Conservation (phyloP, 1,284 basidiomycete genomes). For the Trichosporon inkin region DNA sequence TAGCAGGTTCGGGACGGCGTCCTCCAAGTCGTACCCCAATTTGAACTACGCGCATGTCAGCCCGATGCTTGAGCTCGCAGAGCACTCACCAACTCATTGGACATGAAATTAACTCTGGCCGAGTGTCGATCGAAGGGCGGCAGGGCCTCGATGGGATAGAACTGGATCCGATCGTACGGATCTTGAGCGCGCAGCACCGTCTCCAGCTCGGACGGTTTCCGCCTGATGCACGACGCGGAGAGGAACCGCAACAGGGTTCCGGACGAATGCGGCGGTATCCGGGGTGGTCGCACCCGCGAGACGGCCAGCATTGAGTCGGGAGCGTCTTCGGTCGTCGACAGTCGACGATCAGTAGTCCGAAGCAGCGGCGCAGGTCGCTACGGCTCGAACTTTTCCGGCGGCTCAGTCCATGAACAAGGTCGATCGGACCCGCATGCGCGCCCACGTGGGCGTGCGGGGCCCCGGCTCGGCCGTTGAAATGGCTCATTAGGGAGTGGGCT, state of each 20-base stretch:
- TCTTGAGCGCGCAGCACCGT: conserved; percentile 1
- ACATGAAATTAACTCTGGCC: neutral
- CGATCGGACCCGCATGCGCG: no score
- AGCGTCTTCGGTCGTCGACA: neutral
- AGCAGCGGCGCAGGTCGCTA: neutral
- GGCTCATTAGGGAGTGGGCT: neutral
- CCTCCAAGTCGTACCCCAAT: neutral
- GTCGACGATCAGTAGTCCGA: neutral
- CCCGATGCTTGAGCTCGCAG: no score
- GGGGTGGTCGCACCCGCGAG: neutral
- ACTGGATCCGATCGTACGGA: conserved; percentile 2
- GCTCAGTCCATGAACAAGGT: no score
- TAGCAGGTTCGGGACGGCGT: conserved; percentile 14
- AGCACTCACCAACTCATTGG: neutral
- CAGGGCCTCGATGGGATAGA: neutral
- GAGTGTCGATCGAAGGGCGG: neutral
- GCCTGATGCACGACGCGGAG: neutral
- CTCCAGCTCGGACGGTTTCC: neutral
- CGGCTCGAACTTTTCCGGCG: conserved; percentile 2
- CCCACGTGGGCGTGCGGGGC: neutral
- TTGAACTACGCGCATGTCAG: neutral
- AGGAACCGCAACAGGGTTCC: neutral
- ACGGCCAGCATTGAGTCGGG: neutral
- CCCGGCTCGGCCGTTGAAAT: neutral
- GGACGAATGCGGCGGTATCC: neutral